Percentiles rank a stretch among this genome's conserved stretches.
Evolutionary conservation across 1,284 basidiomycete species (phyloP).

Genomic region (Athelia sp.): DNA sequence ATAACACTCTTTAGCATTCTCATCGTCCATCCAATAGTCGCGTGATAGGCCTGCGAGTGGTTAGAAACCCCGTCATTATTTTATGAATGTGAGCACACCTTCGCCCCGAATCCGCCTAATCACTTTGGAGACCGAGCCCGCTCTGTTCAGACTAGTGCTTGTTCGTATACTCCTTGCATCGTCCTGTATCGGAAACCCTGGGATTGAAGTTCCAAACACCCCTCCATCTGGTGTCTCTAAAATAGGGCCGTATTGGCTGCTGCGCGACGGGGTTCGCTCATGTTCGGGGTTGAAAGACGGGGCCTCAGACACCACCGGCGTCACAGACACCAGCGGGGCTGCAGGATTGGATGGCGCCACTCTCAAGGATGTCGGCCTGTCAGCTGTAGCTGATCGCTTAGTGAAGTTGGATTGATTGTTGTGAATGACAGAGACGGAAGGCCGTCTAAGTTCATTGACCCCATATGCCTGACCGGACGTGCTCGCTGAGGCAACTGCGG

Average conservation of each 20-base stretch:
- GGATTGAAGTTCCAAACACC: slow-evolving; percentile 66
- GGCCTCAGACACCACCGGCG: slow-evolving; percentile 72
- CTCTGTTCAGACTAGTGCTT: slow-evolving; percentile 61
- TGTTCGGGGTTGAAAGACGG: slow-evolving; percentile 60
- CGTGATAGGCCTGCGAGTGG: slow-evolving; percentile 61
- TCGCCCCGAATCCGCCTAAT: slow-evolving; percentile 86
- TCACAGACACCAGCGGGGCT: slow-evolving; percentile 76
- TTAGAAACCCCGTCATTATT: slow-evolving; percentile 8
- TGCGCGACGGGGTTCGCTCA: slow-evolving; percentile 56
- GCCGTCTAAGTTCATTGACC: slow-evolving; percentile 48
- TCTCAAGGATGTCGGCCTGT: slow-evolving; percentile 53
- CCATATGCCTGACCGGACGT: slow-evolving; percentile 24
- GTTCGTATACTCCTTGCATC: slow-evolving; percentile 78
- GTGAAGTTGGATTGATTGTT: slow-evolving; percentile 42
- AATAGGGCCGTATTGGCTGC: slow-evolving; percentile 41
- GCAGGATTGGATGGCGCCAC: slow-evolving; percentile 55
- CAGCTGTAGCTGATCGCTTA: slow-evolving; percentile 37
- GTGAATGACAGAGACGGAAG: slow-evolving; percentile 39
- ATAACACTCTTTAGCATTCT: slow-evolving; percentile 92
- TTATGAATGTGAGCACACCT: slow-evolving; percentile 36
- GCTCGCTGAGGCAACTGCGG: slow-evolving; percentile 35
- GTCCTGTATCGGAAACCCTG: slow-evolving; percentile 81
- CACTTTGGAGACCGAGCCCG: slow-evolving; percentile 83
- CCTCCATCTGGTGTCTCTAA: slow-evolving; percentile 54
- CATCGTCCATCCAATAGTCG: slow-evolving; percentile 98